phyloP scores from a whole-genome alignment of 2,329 filamentous ascomycete genomes.

The Calonectria henricotiae region DNA sequence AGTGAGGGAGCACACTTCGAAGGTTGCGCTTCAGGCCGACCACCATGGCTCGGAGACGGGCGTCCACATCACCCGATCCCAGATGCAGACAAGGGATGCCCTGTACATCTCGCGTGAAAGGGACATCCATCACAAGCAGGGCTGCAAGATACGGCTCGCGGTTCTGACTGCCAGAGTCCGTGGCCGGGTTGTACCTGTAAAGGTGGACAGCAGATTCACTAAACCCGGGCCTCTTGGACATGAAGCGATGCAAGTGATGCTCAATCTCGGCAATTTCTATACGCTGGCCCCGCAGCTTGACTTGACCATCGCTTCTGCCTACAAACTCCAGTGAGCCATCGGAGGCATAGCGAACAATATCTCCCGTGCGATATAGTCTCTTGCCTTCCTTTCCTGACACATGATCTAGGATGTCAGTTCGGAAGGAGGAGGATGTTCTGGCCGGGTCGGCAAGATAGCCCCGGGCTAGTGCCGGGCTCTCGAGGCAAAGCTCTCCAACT shows the following conservation, averaged over 20 bases:
- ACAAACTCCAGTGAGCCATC: neutral
- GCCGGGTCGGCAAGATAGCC: neutral
- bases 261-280: conserved; percentile 6
- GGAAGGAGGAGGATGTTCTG: conserved; percentile 6
- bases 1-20: conserved; percentile 1
- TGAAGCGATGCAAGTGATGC: conserved; percentile 3
- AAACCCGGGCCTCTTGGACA: neutral
- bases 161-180: neutral
- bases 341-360: neutral
- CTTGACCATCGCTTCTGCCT: neutral
- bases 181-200: neutral
- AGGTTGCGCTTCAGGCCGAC: neutral
- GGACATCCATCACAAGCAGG: conserved; percentile 1
- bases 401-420: neutral
- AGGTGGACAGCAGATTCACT: neutral
- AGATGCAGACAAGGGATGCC: conserved; percentile 1
- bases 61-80: neutral
- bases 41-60: neutral
- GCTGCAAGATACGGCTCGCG: neutral
- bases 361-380: neutral
- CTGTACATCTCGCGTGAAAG: conserved; percentile 1
- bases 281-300: neutral
- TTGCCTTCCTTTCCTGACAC: neutral
- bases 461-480: neutral
- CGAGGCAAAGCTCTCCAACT: neutral